phyloP scores from a whole-genome alignment of 2,329 filamentous ascomycete species.

The Botrytis elliptica region DNA sequence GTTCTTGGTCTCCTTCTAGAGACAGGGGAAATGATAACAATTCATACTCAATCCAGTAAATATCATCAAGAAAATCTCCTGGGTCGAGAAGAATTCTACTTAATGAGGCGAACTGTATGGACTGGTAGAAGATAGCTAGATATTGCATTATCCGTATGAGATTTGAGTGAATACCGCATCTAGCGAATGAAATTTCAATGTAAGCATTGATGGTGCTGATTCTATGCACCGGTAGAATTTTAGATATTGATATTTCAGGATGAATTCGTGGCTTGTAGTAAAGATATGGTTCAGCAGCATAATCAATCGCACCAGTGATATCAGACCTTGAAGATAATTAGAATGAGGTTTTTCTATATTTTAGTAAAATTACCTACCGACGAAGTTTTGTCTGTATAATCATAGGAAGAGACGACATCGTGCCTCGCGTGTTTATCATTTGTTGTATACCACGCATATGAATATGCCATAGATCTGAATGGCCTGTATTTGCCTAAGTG shows the following conservation, averaged over 20 bases:
- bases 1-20: not conserved
- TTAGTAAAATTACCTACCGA: constrained; percentile 20
- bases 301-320: constrained; percentile 32
- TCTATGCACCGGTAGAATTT: constrained; percentile 10
- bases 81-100: constrained; percentile 22
- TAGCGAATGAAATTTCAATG: not conserved
- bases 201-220: constrained; percentile 4
- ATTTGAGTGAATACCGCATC: constrained; percentile 10
- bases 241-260: constrained; percentile 23
- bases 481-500: constrained; percentile 27
- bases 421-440: constrained; percentile 23
- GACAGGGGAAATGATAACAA: constrained; percentile 26
- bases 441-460: constrained; percentile 33
- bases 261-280: constrained; percentile 13
- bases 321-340: constrained; percentile 26
- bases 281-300: constrained; percentile 27
- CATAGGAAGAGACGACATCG: constrained; percentile 16
- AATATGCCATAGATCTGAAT: constrained; percentile 27
- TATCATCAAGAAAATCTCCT: constrained; percentile 25
- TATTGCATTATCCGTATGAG: constrained; percentile 25
- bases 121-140: constrained; percentile 26
- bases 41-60: constrained; percentile 29
- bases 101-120: constrained; percentile 23
- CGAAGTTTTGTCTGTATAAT: constrained; percentile 29
- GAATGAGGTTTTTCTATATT: not conserved